phyloP scores from a whole-genome alignment of 1,139 yeast species.

The Saccharomyces hybrid region DNA sequence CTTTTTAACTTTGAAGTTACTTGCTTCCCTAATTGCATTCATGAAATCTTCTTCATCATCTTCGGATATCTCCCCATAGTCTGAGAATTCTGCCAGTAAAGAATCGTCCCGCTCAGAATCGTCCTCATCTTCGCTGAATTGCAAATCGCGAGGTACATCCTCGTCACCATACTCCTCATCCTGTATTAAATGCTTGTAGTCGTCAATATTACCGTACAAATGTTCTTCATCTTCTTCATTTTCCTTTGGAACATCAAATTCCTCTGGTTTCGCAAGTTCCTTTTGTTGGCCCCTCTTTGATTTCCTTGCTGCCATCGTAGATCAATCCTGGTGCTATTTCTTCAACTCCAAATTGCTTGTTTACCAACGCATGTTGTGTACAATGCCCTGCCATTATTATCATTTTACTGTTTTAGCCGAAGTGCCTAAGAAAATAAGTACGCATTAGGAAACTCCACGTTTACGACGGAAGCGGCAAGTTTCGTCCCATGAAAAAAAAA shows the following conservation, averaged over 20 bases:
- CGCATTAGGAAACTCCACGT: background rate
- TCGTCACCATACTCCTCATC: constrained; percentile 16
- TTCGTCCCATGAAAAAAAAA: background rate
- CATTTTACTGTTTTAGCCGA: background rate
- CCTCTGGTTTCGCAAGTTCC: background rate
- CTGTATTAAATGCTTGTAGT: constrained; percentile 17
- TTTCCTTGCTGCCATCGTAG: background rate
- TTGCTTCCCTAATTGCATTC: constrained; percentile 58
- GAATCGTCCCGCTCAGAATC: constrained; percentile 25
- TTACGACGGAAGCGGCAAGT: background rate
- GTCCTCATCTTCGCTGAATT: constrained; percentile 19
- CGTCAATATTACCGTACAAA: constrained; percentile 27
- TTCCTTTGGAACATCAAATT: constrained; percentile 2
- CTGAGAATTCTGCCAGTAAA: constrained; percentile 33
- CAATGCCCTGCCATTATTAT: background rate
- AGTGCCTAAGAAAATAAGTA: background rate
- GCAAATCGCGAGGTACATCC: constrained; percentile 10
- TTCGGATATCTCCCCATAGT: constrained; percentile 31
- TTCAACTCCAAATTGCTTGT: background rate
- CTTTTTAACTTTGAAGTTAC: constrained; percentile 48
- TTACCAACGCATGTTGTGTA: background rate
- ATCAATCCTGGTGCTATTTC: background rate
- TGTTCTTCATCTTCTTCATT: constrained; percentile 25
- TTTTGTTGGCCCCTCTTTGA: background rate
- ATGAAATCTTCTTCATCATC: constrained; percentile 42